Conservation (phyloP, 164 flowering plant species). For the Saururus chinensis region DNA sequence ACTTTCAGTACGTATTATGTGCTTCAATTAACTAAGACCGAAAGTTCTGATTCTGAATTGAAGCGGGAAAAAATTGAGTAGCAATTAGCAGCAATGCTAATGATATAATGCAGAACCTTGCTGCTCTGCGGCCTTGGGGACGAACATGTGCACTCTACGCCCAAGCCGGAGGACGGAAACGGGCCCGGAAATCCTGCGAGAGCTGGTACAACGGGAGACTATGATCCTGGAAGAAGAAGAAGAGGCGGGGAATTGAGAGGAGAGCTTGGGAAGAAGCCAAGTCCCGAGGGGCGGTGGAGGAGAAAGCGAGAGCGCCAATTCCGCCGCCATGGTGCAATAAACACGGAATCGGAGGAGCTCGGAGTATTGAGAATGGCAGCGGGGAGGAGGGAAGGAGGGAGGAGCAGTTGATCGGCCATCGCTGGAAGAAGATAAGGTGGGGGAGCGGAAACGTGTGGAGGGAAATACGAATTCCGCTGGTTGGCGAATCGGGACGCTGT, state of each 20-base stretch:
- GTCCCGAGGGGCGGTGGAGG: neutral
- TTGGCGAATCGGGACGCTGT: too few relatives aligned
- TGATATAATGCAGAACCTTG: slow-evolving; percentile 6
- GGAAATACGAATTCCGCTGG: slow-evolving; percentile 1
- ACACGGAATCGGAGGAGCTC: too few relatives aligned
- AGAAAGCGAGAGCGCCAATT: neutral
- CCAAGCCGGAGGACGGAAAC: neutral
- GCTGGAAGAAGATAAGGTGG: slow-evolving; percentile 3
- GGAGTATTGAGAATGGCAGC: neutral
- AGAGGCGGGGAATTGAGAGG: slow-evolving; percentile 2
- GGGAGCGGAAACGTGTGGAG: slow-evolving; percentile 10
- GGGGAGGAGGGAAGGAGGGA: neutral
- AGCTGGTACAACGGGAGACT: neutral
- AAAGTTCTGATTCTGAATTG: too few relatives aligned
- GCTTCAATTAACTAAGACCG: too few relatives aligned
- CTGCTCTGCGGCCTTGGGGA: slow-evolving; percentile 21
- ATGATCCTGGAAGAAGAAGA: slow-evolving; percentile 6
- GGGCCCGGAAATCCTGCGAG: neutral
- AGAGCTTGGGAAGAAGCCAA: slow-evolving; percentile 7
- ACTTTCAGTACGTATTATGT: too few relatives aligned
- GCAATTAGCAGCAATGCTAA: neutral
- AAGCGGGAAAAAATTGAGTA: too few relatives aligned
- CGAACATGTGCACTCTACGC: slow-evolving; percentile 4
- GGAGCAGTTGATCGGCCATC: neutral
- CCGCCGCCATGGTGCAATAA: neutral